phyloP scores from a whole-genome alignment of 768 basidiomycete species.

The Zangia roseola region DNA sequence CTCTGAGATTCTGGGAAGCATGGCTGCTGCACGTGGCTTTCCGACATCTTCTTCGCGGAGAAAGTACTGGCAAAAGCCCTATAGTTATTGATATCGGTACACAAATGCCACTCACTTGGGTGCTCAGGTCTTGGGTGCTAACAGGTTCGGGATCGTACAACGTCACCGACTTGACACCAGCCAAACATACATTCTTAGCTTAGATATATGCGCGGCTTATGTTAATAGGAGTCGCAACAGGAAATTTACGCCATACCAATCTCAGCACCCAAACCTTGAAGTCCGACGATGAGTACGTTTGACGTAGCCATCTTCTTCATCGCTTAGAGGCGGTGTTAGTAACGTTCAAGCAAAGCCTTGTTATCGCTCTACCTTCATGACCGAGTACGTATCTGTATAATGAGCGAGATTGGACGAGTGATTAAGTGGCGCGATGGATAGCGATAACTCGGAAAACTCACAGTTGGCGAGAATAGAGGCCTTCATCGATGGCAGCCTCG shows the following conservation, averaged over 20 bases:
- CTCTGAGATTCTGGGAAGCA: constrained; percentile 86
- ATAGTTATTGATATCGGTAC: not conserved
- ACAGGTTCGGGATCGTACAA: constrained; percentile 92
- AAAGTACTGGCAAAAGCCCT: constrained; percentile 70
- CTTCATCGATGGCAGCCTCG: constrained; percentile 88
- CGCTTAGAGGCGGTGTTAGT: constrained; percentile 50
- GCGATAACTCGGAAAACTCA: constrained; percentile 41
- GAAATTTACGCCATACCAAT: constrained; percentile 58
- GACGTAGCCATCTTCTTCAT: constrained; percentile 99
- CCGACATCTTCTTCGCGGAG: constrained; percentile 85
- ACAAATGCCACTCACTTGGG: constrained; percentile 59
- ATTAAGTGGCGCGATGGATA: constrained; percentile 14
- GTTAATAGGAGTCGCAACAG: constrained; percentile 11
- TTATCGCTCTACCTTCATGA: constrained; percentile 70
- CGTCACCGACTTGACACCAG: constrained; percentile 97
- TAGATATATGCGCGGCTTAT: constrained; percentile 8
- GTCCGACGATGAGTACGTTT: constrained; percentile 90
- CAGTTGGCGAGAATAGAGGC: constrained; percentile 91
- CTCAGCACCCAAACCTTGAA: constrained; percentile 92
- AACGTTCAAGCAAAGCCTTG: not conserved
- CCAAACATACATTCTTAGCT: constrained; percentile 93
- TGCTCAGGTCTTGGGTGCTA: constrained; percentile 84
- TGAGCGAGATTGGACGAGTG: constrained; percentile 16
- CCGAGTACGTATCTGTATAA: constrained; percentile 83
- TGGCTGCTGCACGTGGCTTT: constrained; percentile 81